phyloP scores from a whole-genome alignment of 768 basidiomycete genomes.

The Dictyophora rubrovolvata region DNA sequence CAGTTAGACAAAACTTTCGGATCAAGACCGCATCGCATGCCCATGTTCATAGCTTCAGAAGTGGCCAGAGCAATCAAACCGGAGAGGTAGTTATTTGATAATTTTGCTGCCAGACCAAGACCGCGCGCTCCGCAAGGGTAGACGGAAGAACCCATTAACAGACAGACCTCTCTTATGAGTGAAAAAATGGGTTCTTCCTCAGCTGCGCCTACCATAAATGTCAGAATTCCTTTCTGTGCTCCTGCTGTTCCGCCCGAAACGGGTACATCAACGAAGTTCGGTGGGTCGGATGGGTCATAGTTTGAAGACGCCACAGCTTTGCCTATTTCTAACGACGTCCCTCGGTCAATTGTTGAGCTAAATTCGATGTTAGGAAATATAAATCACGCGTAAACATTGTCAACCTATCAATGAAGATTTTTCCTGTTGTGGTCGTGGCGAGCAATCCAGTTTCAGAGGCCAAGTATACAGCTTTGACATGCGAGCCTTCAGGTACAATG shows the following conservation, averaged over 20 bases:
- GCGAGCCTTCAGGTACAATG: slow-evolving; percentile 29
- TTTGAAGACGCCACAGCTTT: slow-evolving; percentile 2
- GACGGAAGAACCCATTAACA: slow-evolving; percentile 5
- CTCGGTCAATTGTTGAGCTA: slow-evolving; percentile 11
- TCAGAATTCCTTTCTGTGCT: slow-evolving; percentile 6
- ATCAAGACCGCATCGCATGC: slow-evolving; percentile 10
- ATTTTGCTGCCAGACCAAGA: slow-evolving; percentile 9
- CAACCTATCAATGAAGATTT: slow-evolving; percentile 6
- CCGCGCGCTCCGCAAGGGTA: slow-evolving; percentile 6
- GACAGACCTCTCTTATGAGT: not conserved
- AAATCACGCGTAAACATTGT: not conserved
- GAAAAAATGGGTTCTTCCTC: slow-evolving; percentile 2
- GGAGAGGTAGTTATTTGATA: slow-evolving; percentile 11
- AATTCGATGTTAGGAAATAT: not conserved
- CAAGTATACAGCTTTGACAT: slow-evolving; percentile 24
- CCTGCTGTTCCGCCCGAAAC: slow-evolving; percentile 8
- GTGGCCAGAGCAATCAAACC: slow-evolving; percentile 12
- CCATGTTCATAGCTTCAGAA: slow-evolving; percentile 12
- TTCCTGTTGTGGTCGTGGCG: slow-evolving; percentile 4
- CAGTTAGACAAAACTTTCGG: slow-evolving; percentile 4
- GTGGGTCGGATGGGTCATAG: not conserved
- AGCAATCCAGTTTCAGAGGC: slow-evolving; percentile 8
- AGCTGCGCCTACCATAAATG: slow-evolving; percentile 7
- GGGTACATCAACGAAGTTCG: slow-evolving; percentile 4
- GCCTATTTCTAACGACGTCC: slow-evolving; percentile 8